Conservation (phyloP, 139 green algal genomes). For the Volvox reticuliferus region DNA sequence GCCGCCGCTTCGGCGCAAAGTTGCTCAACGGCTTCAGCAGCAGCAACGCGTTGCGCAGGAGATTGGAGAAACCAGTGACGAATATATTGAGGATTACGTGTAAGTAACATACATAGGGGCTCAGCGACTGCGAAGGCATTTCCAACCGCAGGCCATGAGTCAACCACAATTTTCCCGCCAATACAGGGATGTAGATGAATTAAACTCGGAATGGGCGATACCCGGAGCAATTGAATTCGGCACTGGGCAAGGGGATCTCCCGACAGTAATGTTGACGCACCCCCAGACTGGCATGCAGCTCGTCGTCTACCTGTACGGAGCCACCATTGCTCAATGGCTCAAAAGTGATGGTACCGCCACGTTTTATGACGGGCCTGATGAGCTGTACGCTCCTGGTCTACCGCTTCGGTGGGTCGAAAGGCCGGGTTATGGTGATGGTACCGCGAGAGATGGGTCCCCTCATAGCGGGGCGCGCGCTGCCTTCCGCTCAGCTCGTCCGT, state of each 20-base stretch:
- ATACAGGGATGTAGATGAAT: slow-evolving; percentile 40
- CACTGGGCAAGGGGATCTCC: slow-evolving; percentile 41
- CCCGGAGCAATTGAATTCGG: slow-evolving; percentile 60
- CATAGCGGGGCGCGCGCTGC: too few species aligned
- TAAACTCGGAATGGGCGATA: slow-evolving; percentile 57
- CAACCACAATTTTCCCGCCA: neutral
- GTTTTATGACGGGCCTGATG: slow-evolving; percentile 37
- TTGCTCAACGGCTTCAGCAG: neutral
- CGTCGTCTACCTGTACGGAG: slow-evolving; percentile 70
- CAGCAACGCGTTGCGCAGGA: neutral
- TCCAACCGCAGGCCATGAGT: neutral
- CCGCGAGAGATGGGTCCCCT: too few species aligned
- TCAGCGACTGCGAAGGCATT: neutral
- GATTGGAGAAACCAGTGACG: neutral
- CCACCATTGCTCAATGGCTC: slow-evolving; percentile 69
- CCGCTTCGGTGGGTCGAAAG: slow-evolving; percentile 16
- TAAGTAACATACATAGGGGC: neutral
- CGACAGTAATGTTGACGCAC: slow-evolving; percentile 56
- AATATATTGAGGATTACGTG: neutral
- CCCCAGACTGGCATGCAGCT: slow-evolving; percentile 50
- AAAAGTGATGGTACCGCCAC: slow-evolving; percentile 44
- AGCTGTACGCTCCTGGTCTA: neutral
- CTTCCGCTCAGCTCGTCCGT: too few species aligned
- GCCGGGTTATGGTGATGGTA: too few species aligned
- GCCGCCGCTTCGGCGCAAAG: slow-evolving; percentile 1